A percentile compares a stretch with the other conserved stretches of the same genome.
Evolutionary conservation across 179 eudicot genomes (phyloP).

Genomic region (Beta corolliflora): DNA sequence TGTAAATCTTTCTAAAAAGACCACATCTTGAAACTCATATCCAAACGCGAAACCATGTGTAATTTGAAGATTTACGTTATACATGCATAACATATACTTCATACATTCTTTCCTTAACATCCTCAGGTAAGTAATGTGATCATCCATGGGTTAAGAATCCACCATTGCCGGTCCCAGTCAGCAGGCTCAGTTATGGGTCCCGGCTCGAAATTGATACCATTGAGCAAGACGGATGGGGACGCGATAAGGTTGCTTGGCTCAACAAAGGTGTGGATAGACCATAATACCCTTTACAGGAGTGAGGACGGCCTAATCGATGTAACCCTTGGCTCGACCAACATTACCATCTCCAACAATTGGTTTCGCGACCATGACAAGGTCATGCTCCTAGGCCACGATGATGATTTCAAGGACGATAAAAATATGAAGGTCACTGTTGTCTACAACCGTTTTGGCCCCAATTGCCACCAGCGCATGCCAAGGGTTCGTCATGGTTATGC

Average conservation of each 20-base stretch:
- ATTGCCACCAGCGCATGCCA: conserved; percentile 83
- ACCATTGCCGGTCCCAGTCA: conserved; percentile 54
- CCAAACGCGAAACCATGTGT: background rate
- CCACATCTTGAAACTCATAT: too few species aligned
- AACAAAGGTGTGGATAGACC: conserved; percentile 80
- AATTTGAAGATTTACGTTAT: background rate
- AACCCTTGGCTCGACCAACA: conserved; percentile 65
- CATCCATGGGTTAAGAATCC: conserved; percentile 74
- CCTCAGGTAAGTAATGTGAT: conserved; percentile 64
- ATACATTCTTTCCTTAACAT: background rate
- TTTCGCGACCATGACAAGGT: conserved; percentile 78
- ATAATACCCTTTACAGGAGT: conserved; percentile 65
- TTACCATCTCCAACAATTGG: conserved; percentile 89
- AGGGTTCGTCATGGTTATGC: conserved; percentile 93
- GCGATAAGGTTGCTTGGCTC: conserved; percentile 62
- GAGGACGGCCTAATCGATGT: conserved; percentile 76
- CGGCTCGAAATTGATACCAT: conserved; percentile 30
- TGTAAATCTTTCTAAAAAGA: too few species aligned
- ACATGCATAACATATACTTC: background rate
- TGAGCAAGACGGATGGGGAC: conserved; percentile 67
- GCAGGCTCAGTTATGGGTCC: conserved; percentile 64
- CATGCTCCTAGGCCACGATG: conserved; percentile 86
- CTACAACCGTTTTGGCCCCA: conserved; percentile 81
- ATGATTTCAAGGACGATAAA: conserved; percentile 54
- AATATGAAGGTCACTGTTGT: conserved; percentile 83